These are phyloP conservation scores for Kwoniella pini DNA, from an alignment of 768 basidiomycete species.

Conservation along the genomic window DNA sequence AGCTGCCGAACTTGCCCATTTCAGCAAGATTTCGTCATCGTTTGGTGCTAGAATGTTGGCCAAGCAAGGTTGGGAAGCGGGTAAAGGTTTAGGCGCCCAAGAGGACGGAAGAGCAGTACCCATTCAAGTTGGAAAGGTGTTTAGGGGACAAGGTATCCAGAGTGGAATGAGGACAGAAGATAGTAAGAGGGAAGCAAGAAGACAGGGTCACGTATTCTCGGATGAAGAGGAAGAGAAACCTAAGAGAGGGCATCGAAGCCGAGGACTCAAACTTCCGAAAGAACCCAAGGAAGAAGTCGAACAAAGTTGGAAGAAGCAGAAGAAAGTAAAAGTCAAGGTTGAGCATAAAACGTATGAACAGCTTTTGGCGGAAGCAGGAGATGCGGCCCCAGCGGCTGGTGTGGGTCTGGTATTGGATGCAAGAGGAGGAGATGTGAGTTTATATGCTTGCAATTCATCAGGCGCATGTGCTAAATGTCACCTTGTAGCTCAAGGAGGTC, in stretches of 20 bases:
- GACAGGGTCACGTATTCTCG: slow-evolving; percentile 44
- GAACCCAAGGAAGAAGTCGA: slow-evolving; percentile 60
- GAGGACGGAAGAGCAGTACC: slow-evolving; percentile 53
- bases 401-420: slow-evolving; percentile 92
- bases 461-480: neutral
- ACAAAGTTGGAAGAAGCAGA: slow-evolving; percentile 77
- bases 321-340: slow-evolving; percentile 78
- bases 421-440: slow-evolving; percentile 81
- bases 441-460: neutral
- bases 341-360: slow-evolving; percentile 98
- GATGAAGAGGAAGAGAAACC: slow-evolving; percentile 51
- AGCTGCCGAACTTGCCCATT: slow-evolving; percentile 73
- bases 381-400: slow-evolving; percentile 57
- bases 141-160: slow-evolving; percentile 48
- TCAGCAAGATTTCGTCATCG: slow-evolving; percentile 71
- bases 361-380: slow-evolving; percentile 83
- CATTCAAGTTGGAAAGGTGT: slow-evolving; percentile 41
- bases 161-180: slow-evolving; percentile 53
- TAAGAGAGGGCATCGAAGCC: slow-evolving; percentile 26
- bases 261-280: slow-evolving; percentile 11
- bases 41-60: slow-evolving; percentile 87
- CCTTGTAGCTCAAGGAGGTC: slow-evolving; percentile 78
- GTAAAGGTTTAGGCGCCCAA: slow-evolving; percentile 53
- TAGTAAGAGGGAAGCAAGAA: slow-evolving; percentile 52
- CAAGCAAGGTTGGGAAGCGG: slow-evolving; percentile 94